Evolutionary conservation across 2,329 filamentous ascomycete genomes (phyloP).

Genomic region (Meredithiella fracta): DNA sequence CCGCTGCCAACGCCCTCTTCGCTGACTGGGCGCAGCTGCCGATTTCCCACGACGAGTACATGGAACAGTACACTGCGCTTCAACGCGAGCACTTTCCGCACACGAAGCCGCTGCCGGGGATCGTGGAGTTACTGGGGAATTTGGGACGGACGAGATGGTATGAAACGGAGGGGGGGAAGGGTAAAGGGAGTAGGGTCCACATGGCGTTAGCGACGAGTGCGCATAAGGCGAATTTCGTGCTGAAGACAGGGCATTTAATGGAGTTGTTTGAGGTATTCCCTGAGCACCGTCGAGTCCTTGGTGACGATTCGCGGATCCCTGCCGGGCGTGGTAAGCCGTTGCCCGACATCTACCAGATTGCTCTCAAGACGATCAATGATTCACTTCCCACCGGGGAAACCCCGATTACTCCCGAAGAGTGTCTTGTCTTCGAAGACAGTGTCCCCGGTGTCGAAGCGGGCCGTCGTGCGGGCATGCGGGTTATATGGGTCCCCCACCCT

Average conservation of each 20-base stretch:
- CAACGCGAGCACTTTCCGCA: conserved; percentile 58
- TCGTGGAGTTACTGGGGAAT: conserved; percentile 47
- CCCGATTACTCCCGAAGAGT: conserved; percentile 64
- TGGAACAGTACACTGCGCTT: conserved; percentile 38
- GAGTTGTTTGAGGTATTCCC: conserved; percentile 51
- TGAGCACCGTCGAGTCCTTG: conserved; percentile 55
- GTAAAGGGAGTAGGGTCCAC: conserved; percentile 35
- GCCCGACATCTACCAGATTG: conserved; percentile 85
- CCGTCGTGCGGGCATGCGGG: conserved; percentile 81
- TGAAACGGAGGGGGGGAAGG: conserved; percentile 21
- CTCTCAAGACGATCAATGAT: conserved; percentile 69
- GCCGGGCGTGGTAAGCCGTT: conserved; percentile 79
- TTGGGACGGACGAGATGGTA: conserved; percentile 39
- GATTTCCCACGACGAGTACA: conserved; percentile 53
- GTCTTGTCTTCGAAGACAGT: conserved; percentile 89
- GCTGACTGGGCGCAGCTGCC: conserved; percentile 75
- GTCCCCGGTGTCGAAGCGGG: conserved; percentile 87
- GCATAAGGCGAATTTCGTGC: conserved; percentile 50
- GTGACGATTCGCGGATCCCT: conserved; percentile 66
- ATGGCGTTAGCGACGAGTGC: conserved; percentile 78
- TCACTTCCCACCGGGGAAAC: conserved; percentile 45
- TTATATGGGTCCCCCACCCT: conserved; percentile 79
- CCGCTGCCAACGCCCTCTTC: conserved; percentile 37
- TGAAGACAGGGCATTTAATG: conserved; percentile 53
- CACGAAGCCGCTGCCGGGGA: conserved; percentile 64